phyloP scores from a whole-genome alignment of 176 grass and related monocot genomes.

The Aegilops sharonensis region DNA sequence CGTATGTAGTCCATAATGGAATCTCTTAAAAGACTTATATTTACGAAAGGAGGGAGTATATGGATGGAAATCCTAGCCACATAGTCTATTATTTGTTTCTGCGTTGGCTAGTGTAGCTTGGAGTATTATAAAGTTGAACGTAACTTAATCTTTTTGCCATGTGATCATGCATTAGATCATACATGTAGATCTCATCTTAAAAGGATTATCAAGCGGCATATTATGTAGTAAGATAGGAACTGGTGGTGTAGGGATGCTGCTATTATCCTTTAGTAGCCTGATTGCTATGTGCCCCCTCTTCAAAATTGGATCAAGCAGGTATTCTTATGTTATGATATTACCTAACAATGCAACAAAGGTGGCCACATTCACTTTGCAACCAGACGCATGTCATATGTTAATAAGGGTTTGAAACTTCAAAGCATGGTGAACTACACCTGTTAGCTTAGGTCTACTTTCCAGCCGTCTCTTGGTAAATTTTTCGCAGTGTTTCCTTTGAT shows the following conservation, averaged over 20 bases:
- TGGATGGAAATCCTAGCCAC: not conserved
- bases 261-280: not conserved
- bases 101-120: not conserved
- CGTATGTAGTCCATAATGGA: too few relatives aligned
- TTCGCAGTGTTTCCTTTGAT: not conserved
- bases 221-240: not conserved
- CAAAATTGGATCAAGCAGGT: not conserved
- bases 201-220: not conserved
- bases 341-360: not conserved
- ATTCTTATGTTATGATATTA: not conserved
- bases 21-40: too few relatives aligned
- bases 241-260: not conserved
- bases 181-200: not conserved
- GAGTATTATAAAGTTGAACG: not conserved
- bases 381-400: not conserved
- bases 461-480: not conserved
- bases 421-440: not conserved
- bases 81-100: not conserved
- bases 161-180: not conserved
- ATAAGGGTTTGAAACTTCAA: not conserved
- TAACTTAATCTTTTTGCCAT: not conserved
- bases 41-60: not conserved
- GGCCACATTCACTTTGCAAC: not conserved
- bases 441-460: constrained; percentile 1
- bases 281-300: not conserved